phyloP scores from a whole-genome alignment of 2,329 filamentous ascomycete genomes.

The Leptodontidium sp. region DNA sequence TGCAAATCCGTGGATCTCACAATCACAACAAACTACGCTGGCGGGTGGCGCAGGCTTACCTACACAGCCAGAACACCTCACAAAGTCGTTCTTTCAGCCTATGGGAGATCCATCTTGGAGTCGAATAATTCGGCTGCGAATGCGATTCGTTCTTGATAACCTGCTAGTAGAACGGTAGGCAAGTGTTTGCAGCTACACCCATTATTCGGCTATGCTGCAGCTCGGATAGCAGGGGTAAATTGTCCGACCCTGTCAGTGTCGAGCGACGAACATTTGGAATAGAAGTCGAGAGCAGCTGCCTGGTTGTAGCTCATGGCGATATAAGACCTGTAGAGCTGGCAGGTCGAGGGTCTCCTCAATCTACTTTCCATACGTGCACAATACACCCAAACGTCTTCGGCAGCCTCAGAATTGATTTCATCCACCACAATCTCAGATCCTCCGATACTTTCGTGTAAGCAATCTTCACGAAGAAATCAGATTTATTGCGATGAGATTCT shows the following conservation, averaged over 20 bases:
- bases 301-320: background rate
- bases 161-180: background rate
- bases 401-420: background rate
- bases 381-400: background rate
- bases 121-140: background rate
- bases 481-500: constrained; percentile 16
- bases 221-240: background rate
- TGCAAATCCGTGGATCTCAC: too few relatives aligned
- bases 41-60: background rate
- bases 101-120: background rate
- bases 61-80: background rate
- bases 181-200: background rate
- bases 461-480: background rate
- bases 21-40: too few relatives aligned
- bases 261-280: background rate
- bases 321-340: background rate
- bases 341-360: background rate
- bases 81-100: background rate
- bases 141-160: background rate
- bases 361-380: background rate
- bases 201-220: background rate
- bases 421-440: background rate
- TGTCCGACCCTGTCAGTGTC: constrained; percentile 10
- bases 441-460: background rate
- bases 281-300: background rate